Base-by-base conservation (phyloP, 2,329 filamentous ascomycete species). In the Colletotrichum sp. region DNA sequence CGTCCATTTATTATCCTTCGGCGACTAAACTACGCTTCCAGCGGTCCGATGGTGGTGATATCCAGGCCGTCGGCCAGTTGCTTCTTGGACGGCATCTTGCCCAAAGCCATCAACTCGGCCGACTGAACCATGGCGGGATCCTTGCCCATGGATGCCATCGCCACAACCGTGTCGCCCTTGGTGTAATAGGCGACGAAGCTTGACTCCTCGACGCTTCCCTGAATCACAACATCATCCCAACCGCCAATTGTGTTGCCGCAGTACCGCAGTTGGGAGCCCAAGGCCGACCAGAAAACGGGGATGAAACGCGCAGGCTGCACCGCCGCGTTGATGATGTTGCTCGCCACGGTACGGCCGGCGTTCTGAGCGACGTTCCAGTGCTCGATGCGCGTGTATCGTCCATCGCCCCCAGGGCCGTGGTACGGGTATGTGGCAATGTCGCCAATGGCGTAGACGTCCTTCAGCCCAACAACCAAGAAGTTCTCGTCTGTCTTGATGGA, bases 281-380 rank as follows among this genome's bases (percentile, higher is more conserved):
- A 87, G 0, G 97, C 97, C 2, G 95, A 98, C 97, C 97, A 99
- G 88, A 99, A 99, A 67, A 99, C 91, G 1, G 97, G 97, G 74
- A 97, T 96, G 85, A 98, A 98, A 4, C 91, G 88, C 80, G 94
- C 92, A 1, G 92, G 88, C 77, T 89, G 89, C 62, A 89, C 84
- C 9, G 89, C 85, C 0, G 93, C 90, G 80, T 94, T 89, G 79
- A 92, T 90, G 81, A 99, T 98, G 80, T 95, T 92, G 69, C 89
- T 89, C 3, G 96, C 97, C 2, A 94, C 96, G 28, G 91, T 90
- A 59, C 96, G 94, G 4, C 97, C 97, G 3, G 95, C 90, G 81
- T 99, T 98, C 82, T 99, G 97, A 6, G 97, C 97, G 4, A 99
- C 97, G 85, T 98, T 96, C 97, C 97, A 99, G 84, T 99, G 97